Evolutionary conservation across 495 filamentous ascomycete genomes (phyloP), one percentile per base, ranked within the genome.

Genomic region (Apiosordaria backusii): DNA sequence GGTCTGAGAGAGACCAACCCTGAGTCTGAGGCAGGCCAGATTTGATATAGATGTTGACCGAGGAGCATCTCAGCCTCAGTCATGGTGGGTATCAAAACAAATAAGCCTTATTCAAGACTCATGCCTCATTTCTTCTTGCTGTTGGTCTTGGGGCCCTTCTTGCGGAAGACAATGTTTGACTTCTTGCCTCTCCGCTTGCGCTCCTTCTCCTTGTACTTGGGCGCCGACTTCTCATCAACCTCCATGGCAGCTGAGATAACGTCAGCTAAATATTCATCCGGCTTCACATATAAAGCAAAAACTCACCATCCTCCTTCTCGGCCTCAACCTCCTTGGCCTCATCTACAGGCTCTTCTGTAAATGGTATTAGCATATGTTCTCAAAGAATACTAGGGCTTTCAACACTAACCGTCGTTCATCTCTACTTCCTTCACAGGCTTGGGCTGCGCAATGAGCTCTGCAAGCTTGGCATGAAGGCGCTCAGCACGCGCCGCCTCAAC

Each of bases 391-490:
- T 4, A 29, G 7, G 4, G 4, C 27, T 13, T 45, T 45, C 9
- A 7, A 45, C 2, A 68, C 71, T 4, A 27, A 71, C 73, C 68
- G 23, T 72, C 71, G 6, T 66, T 64, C 71, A 77, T 81, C 71
- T 80, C 79, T 16, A 75, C 74, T 53, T 77, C 78, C 13, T 65
- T 65, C 66, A 75, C 70, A 45, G 83, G 80, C 68, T 87, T 89
- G 24, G 91, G 87, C 72, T 91, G 85, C 18, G 86, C 79, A 13
- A 87, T 89, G 64, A 95, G 75, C 70, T 92, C 90, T 68, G 91
- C 80, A 22, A 96, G 80, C 74, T 92, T 96, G 60, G 89, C 89
- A 1, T 90, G 90, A 18, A 97, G 84, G 70, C 93, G 86, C 75
- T 90, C 87, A 54, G 85, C 88, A 61, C 93, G 85, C 50, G 89